Evolutionary conservation across 768 basidiomycete species (phyloP).

Genomic region (Lanmaoa rubissima): DNA sequence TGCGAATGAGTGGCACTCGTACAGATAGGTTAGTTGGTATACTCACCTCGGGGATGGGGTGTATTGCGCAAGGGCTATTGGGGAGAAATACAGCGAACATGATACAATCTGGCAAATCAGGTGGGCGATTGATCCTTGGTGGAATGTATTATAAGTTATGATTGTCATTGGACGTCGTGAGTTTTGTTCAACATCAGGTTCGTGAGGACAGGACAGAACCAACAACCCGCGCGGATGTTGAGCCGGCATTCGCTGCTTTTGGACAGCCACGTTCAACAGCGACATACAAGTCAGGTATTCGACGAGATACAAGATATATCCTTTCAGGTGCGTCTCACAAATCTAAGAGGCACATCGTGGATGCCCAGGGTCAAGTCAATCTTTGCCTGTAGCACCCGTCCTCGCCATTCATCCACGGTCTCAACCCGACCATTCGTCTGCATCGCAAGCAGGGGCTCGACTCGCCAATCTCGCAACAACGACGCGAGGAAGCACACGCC

Average conservation of each 20-base stretch:
- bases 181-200: conserved; percentile 14
- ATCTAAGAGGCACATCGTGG: conserved; percentile 22
- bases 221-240: conserved; percentile 3
- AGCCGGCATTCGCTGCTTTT: conserved; percentile 6
- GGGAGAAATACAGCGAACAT: conserved; percentile 14
- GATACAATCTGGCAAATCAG: conserved; percentile 11
- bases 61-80: conserved; percentile 22
- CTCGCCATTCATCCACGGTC: conserved; percentile 25
- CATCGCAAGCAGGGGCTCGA: conserved; percentile 42
- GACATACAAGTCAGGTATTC: neutral
- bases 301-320: neutral
- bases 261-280: conserved; percentile 1
- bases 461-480: conserved; percentile 50
- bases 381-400: conserved; percentile 19
- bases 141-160: conserved; percentile 10
- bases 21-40: neutral
- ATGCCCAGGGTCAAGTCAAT: conserved; percentile 16
- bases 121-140: neutral
- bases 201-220: neutral
- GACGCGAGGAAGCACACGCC: conserved; percentile 51
- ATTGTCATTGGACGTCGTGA: conserved; percentile 9
- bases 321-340: conserved; percentile 15
- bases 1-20: conserved; percentile 5
- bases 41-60: conserved; percentile 27
- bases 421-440: conserved; percentile 11